Base-by-base conservation (phyloP, 1,139 yeast genomes). In the Taphrina communis region DNA sequence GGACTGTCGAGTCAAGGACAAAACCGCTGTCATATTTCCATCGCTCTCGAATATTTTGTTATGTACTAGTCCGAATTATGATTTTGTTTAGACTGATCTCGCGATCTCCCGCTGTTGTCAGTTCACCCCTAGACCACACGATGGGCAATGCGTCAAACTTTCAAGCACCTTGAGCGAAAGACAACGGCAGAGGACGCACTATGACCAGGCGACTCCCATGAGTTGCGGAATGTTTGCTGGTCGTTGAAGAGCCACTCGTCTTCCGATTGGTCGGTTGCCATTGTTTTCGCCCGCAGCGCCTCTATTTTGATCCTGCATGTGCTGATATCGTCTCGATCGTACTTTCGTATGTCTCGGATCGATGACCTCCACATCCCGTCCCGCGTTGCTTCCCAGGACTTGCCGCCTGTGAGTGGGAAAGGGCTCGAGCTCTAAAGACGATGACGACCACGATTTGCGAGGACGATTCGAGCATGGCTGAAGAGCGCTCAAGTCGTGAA, bases 1-100 rank as follows among this genome's bases (percentile, higher is more conserved):
- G 14, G 62, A 46, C 41, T 58, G 62, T 31, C 53, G 51, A 21
- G 62, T n/a, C 39, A 58, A 21, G 9, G 51, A 19, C n/a, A 58
- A 12, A 1, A 44, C 42, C 11, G 53, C 44, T 21, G 62, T 58
- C 62, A 58, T 58, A 14, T 17, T 19, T 19, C 11, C 62, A 58
- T 58, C 19, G 36, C 35, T 6, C 6, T 14, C 21, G 7, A 25
- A 25, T 4, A 25, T 2, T 25, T 25, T 25, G n/a, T 4, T 21
- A 11, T 6, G 14, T n/a, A 21, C 51, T 46, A 2, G 42, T 2
- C 6, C 42, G 7, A 39, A 39, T 39, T 11, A 39, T 39, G 42
- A 39, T 39, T 39, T 6, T 39, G 42, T 2, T 3, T 6, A 14
- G 42, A 14, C 14, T 9, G 42, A 14, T 39, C 14, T 2, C 11